Evolutionary conservation across 768 basidiomycete species (phyloP), one percentile per base, ranked within the genome.

Genomic region (Hemileccinum rubropunctum): DNA sequence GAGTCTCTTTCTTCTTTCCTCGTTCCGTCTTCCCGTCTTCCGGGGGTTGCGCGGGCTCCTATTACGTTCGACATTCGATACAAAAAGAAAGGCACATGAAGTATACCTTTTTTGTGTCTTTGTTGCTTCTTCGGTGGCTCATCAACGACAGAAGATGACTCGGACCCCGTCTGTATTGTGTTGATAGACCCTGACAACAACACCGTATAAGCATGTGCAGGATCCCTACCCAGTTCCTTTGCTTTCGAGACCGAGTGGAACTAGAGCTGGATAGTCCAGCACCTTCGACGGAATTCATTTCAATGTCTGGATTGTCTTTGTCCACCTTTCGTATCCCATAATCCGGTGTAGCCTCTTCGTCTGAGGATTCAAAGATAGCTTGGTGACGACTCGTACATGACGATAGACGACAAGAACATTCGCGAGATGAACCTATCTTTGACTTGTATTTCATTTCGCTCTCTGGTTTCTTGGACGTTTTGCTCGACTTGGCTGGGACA

Each of bases 71-170:
- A 20, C 21, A 43, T 27, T 14, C 28, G 13, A 18, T 9, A 7
- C 3, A 20, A 1, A 47, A 45, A 18, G 28, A 21, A 43, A 1
- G 3, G 18, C 1, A 12, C 17, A 46, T 13, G 9, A 34, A 47
- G 3, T 14, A 34, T 28, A 73, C 75, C 59, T 67, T 72, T 40
- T 66, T 67, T 57, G n/a, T 73, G 73, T 51, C 73, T 75, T 46
- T 71, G 73, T 53, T 62, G 69, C 54, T 81, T 81, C 8, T 76
- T 75, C 10, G 76, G 76, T 40, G 71, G 71, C 28, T 84, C 82
- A 52, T 85, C 83, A 21, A 79, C 69, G 15, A 86, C 71, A 6
- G 77, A 76, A 5, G 84, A 83, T 27, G 84, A 58, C 48, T 84
- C 83, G 6, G 83, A 80, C 26, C 56, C 61, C 52, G 54, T 53